These are phyloP conservation scores for Tremella fuciformis DNA, from an alignment of 768 basidiomycete species.

Conservation along the genomic window DNA sequence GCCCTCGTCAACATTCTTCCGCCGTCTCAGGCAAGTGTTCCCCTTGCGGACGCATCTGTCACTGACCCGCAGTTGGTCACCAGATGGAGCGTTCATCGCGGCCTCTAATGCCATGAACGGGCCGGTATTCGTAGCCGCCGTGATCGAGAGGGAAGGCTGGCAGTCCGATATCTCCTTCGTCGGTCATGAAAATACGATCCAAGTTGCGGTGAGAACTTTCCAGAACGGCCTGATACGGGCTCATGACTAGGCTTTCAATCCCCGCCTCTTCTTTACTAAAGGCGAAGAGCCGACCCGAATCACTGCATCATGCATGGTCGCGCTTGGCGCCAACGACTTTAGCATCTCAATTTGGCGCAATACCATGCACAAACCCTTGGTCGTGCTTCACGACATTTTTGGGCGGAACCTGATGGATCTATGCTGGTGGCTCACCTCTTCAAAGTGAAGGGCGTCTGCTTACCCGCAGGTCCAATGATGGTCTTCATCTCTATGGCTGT, in stretches of 20 bases:
- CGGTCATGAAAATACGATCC: constrained; percentile 94
- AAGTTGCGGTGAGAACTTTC: constrained; percentile 89
- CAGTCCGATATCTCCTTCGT: constrained; percentile 88
- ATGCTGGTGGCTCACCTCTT: constrained; percentile 66
- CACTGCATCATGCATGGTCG: constrained; percentile 54
- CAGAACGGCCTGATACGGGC: too few relatives aligned
- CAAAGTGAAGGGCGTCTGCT: neutral
- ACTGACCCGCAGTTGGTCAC: constrained; percentile 74
- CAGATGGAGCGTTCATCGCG: constrained; percentile 97
- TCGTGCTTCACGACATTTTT: constrained; percentile 91
- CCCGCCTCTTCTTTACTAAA: constrained; percentile 85
- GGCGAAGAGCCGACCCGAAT: constrained; percentile 58
- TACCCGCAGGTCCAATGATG: constrained; percentile 76
- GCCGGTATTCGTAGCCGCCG: constrained; percentile 94
- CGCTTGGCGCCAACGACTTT: constrained; percentile 88
- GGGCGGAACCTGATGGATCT: constrained; percentile 93
- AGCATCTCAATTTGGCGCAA: constrained; percentile 97
- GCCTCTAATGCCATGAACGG: constrained; percentile 97
- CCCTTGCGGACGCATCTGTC: neutral
- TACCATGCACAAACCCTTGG: constrained; percentile 80
- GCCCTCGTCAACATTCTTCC: constrained; percentile 90
- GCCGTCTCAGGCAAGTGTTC: constrained; percentile 68
- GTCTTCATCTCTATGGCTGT: constrained; percentile 84
- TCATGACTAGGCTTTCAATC: constrained; percentile 72
- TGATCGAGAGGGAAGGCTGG: constrained; percentile 81